Conservation (phyloP, 176 grass and related monocot species). For the Eragrostis nindensis region DNA sequence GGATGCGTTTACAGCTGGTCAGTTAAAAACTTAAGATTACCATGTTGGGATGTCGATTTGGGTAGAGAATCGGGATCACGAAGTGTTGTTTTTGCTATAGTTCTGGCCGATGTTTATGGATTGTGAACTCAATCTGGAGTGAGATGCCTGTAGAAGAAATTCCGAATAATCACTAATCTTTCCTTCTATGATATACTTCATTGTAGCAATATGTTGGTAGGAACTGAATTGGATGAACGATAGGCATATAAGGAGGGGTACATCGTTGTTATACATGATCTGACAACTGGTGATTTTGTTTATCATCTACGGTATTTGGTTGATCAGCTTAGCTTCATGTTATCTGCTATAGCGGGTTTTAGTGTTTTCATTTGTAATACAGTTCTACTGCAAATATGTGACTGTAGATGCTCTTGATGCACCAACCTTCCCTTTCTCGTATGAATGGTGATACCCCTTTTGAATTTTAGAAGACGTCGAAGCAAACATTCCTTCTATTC, state of each 20-base stretch:
- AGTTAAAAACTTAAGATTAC: constrained; percentile 10
- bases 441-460: neutral
- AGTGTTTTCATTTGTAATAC: neutral
- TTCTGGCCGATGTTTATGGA: neutral
- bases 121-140: neutral
- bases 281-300: neutral
- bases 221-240: neutral
- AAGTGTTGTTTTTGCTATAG: neutral
- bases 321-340: neutral
- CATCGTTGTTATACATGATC: neutral
- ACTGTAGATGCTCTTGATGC: neutral
- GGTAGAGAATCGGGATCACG: neutral
- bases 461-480: neutral
- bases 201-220: constrained; percentile 1
- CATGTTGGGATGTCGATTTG: constrained; percentile 8
- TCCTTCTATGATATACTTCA: neutral
- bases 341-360: neutral
- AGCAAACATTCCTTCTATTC: neutral
- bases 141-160: neutral
- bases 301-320: neutral
- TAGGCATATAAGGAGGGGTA: too few relatives aligned
- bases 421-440: neutral
- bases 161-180: neutral
- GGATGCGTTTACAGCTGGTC: neutral
- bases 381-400: neutral